Evolutionary conservation across 2,329 filamentous ascomycete genomes (phyloP).

Genomic region (Trichoderma koningiopsis): DNA sequence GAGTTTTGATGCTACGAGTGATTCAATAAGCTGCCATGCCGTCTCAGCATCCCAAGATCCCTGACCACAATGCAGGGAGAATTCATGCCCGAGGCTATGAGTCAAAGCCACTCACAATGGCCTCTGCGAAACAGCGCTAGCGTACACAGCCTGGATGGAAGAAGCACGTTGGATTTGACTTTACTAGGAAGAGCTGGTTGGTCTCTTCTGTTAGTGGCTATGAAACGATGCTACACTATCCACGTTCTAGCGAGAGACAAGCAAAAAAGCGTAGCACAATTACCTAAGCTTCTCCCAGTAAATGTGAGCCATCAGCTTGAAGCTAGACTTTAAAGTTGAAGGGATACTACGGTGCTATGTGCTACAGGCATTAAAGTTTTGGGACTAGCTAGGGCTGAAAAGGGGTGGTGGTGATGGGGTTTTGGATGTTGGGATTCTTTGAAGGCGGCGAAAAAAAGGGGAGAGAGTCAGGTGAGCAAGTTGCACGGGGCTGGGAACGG

Average conservation of each 20-base stretch:
- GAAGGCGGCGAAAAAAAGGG: not conserved
- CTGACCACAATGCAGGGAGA: not conserved
- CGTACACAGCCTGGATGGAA: conserved; percentile 3
- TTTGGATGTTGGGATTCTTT: not conserved
- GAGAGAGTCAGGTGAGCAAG: conserved; percentile 17
- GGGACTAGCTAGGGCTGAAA: conserved; percentile 11
- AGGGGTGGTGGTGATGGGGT: not conserved
- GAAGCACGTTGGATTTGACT: conserved; percentile 2
- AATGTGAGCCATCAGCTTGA: not conserved
- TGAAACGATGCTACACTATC: not conserved
- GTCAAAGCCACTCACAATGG: not conserved
- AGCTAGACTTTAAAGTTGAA: not conserved
- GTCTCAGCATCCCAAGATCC: not conserved
- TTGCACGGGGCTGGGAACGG: not conserved
- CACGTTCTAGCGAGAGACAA: not conserved
- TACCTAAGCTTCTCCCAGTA: not conserved
- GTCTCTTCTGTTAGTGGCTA: not conserved
- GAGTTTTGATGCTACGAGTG: not conserved
- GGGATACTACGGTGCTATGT: not conserved
- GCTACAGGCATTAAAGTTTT: conserved; percentile 5
- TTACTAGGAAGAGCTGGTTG: not conserved
- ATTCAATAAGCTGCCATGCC: not conserved
- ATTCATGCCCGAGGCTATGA: not conserved
- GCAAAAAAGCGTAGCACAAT: not conserved
- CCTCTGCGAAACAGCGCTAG: not conserved